Base-by-base conservation (phyloP, 2,329 filamentous ascomycete species). In the Cladosporium sp. region DNA sequence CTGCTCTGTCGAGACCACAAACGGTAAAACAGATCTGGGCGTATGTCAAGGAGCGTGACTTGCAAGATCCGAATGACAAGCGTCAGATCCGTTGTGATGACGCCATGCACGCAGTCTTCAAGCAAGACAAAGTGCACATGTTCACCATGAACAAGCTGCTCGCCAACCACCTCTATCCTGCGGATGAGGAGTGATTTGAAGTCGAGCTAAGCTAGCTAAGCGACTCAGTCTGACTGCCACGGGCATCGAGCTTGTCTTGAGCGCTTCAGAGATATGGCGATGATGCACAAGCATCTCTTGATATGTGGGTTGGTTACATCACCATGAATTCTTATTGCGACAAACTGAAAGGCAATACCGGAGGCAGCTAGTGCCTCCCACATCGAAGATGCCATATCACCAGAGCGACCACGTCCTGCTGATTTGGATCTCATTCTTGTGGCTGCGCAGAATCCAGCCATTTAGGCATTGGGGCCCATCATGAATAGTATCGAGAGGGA, bases 61-160 rank as follows among this genome's bases (percentile, higher is more conserved):
- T 99, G 5, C 94, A 99, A 74, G 92, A 97, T 65, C 93, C 92
- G 0, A 84, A 74, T 62, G 93, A 99, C 77, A 93, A 92, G 73
- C 89, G 94, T 20, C 91, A 96, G 65, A 99, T 99, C 62, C 79
- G 85, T 25, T 99, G 94, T 75, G 94, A 99, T 74, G 90, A 96
- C 22, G 86, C 85, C 65, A 88, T 99, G 88, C 86, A 90, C 60
- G 88, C 89, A 6, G 89, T 99, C 7, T 99, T 99, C 78, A 96
- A 96, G 73, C 83, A 89, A 68, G 85, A 91, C 68, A 89, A 84
- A 68, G 89, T 99, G 50, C 91, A 97, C 75, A 99, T 99, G 94
- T 99, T 99, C 74, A 92, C 91, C 65, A 97, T 99, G 93, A 97
- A 96, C 79, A 97, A 97, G 79, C 84, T 96, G 15, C 84, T 97